These are phyloP conservation scores for Crithidia sp. DNA, from an alignment of 208 protist species.

Conservation along the genomic window DNA sequence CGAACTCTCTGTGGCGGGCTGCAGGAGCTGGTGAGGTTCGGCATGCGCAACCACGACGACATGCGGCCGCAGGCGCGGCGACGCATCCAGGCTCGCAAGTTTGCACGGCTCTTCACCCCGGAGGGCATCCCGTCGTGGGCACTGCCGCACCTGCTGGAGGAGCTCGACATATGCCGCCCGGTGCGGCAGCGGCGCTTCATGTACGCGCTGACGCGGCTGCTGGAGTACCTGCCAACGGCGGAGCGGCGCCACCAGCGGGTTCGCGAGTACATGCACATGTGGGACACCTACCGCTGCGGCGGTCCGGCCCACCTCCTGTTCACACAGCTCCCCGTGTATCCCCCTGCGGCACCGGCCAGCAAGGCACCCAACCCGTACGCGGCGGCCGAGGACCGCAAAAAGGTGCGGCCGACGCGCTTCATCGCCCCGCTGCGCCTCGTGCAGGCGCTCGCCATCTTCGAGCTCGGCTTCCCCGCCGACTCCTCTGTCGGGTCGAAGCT, in stretches of 20 bases:
- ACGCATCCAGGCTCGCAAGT: slow-evolving; percentile 62
- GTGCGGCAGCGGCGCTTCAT: slow-evolving; percentile 71
- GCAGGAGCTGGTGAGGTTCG: slow-evolving; percentile 47
- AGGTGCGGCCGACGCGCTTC: slow-evolving; percentile 33
- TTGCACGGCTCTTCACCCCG: slow-evolving; percentile 55
- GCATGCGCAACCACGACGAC: slow-evolving; percentile 63
- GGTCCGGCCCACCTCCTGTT: slow-evolving; percentile 63
- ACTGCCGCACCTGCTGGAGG: slow-evolving; percentile 80
- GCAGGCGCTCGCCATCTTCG: slow-evolving; percentile 73
- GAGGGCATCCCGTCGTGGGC: slow-evolving; percentile 74
- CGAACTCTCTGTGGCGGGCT: slow-evolving; percentile 60
- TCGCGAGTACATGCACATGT: slow-evolving; percentile 68
- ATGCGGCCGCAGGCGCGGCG: slow-evolving; percentile 72
- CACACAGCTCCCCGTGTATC: slow-evolving; percentile 57
- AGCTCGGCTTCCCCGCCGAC: slow-evolving; percentile 72
- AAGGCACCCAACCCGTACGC: slow-evolving; percentile 32
- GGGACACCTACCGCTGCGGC: slow-evolving; percentile 62
- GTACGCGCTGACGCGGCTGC: slow-evolving; percentile 65
- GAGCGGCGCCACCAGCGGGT: slow-evolving; percentile 56
- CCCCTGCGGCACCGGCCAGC: slow-evolving; percentile 11
- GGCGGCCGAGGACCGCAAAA: background rate
- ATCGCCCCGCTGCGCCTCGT: slow-evolving; percentile 69
- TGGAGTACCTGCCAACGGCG: slow-evolving; percentile 68
- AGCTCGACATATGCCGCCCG: slow-evolving; percentile 71
- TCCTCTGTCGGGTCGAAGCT: slow-evolving; percentile 75